These are phyloP conservation scores for Penicillium riverlandense DNA, from an alignment of 495 filamentous ascomycete species.

Conservation along the genomic window DNA sequence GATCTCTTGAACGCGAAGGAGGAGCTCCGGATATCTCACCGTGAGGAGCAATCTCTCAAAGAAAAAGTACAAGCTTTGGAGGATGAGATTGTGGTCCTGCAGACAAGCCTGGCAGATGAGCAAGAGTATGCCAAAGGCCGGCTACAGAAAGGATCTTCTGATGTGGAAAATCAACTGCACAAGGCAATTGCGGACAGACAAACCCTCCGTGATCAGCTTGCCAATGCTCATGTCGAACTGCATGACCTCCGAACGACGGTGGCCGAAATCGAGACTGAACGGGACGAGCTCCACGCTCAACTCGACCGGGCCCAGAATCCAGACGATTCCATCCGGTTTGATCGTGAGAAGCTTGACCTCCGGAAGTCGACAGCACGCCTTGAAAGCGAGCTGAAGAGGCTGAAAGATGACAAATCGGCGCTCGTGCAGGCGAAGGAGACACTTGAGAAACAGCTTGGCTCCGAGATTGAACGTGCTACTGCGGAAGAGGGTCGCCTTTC, in stretches of 20 bases:
- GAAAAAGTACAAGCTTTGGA: slow-evolving; percentile 70
- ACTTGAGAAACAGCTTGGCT: slow-evolving; percentile 47
- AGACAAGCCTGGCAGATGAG: slow-evolving; percentile 68
- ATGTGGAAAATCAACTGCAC: slow-evolving; percentile 41
- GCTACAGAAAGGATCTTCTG: slow-evolving; percentile 34
- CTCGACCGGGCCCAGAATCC: slow-evolving; percentile 42
- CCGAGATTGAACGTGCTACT: slow-evolving; percentile 47
- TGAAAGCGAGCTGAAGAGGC: slow-evolving; percentile 50
- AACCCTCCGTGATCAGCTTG: slow-evolving; percentile 54
- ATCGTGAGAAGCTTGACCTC: slow-evolving; percentile 56
- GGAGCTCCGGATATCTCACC: slow-evolving; percentile 58
- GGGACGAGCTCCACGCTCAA: slow-evolving; percentile 56
- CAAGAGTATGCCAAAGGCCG: slow-evolving; percentile 55
- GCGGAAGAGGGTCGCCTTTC: slow-evolving; percentile 50
- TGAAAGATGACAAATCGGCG: slow-evolving; percentile 49
- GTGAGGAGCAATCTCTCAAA: slow-evolving; percentile 53
- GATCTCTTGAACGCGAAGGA: slow-evolving; percentile 58
- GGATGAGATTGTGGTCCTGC: slow-evolving; percentile 73
- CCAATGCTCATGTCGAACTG: slow-evolving; percentile 53
- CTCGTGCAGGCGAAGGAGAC: slow-evolving; percentile 44
- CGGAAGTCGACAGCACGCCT: slow-evolving; percentile 51
- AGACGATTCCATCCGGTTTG: slow-evolving; percentile 48
- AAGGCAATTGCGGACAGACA: slow-evolving; percentile 51
- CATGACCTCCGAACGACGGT: slow-evolving; percentile 46
- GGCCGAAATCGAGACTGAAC: slow-evolving; percentile 51